A percentile compares a stretch with the other conserved stretches of the same genome.
Conservation (phyloP, 2,329 filamentous ascomycete species). For the Aureobasidium sp. region DNA sequence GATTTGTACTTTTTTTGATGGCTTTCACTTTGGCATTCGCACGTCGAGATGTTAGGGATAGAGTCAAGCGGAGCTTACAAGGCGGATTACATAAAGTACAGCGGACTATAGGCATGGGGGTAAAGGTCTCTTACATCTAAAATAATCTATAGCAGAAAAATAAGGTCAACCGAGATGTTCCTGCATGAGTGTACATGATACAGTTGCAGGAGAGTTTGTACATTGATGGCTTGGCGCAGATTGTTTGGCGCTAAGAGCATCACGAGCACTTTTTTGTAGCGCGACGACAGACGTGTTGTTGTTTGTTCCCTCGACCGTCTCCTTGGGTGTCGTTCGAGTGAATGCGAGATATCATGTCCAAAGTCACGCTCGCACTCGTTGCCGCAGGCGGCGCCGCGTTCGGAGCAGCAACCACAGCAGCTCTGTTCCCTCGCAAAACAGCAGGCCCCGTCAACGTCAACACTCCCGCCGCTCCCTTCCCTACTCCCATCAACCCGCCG, state of each 20-base stretch:
- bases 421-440: conserved; percentile 33
- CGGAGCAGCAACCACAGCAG: conserved; percentile 43
- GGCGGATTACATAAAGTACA: conserved; percentile 73
- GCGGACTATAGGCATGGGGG: conserved; percentile 86
- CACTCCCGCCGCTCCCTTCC: conserved; percentile 26
- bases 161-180: not conserved
- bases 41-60: conserved; percentile 65
- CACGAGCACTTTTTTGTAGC: conserved; percentile 8
- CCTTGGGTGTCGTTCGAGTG: not conserved
- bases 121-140: conserved; percentile 93
- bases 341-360: conserved; percentile 35
- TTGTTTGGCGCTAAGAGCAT: conserved; percentile 12
- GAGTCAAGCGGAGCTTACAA: conserved; percentile 60
- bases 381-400: conserved; percentile 42
- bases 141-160: not conserved
- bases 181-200: not conserved
- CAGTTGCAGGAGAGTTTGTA: not conserved
- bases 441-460: conserved; percentile 21
- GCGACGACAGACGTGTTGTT: not conserved
- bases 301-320: not conserved
- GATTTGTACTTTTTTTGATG: conserved; percentile 69
- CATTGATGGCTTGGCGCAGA: conserved; percentile 4
- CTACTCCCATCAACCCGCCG: conserved; percentile 21
- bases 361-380: conserved; percentile 43
- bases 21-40: conserved; percentile 72